Evolutionary conservation across 2,329 filamentous ascomycete species (phyloP).

Genomic region (Fusarium sp.): DNA sequence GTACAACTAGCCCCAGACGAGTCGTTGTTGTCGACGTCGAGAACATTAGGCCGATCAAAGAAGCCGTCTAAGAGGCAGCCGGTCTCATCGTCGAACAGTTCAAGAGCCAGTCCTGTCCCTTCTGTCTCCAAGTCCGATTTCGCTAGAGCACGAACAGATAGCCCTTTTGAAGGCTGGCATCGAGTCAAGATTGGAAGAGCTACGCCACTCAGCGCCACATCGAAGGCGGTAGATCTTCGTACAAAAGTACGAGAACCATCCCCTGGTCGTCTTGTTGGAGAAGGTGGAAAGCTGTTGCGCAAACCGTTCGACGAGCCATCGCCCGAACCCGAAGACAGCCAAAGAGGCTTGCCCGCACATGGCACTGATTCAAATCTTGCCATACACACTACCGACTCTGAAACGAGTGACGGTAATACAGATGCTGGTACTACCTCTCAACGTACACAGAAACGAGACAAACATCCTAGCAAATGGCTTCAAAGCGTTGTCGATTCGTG

Average conservation of each 20-base stretch:
- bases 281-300: constrained; percentile 60
- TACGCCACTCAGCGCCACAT: constrained; percentile 11
- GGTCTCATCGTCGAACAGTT: constrained; percentile 25
- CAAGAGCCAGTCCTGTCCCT: constrained; percentile 30
- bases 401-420: not conserved
- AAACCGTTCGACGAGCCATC: constrained; percentile 61
- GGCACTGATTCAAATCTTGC: not conserved
- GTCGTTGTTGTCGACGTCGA: constrained; percentile 48
- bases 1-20: constrained; percentile 44
- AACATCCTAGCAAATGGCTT: constrained; percentile 67
- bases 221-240: constrained; percentile 3
- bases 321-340: constrained; percentile 26
- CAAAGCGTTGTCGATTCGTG: constrained; percentile 73
- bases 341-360: not conserved
- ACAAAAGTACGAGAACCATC: constrained; percentile 11
- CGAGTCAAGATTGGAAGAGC: constrained; percentile 54
- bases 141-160: constrained; percentile 17
- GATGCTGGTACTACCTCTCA: not conserved
- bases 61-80: constrained; percentile 33
- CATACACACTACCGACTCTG: not conserved
- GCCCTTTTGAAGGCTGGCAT: constrained; percentile 58
- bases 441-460: constrained; percentile 10
- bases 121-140: constrained; percentile 16
- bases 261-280: constrained; percentile 56
- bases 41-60: constrained; percentile 33